Conservation (phyloP, 2,329 filamentous ascomycete genomes). For the Talaromyces sp. region DNA sequence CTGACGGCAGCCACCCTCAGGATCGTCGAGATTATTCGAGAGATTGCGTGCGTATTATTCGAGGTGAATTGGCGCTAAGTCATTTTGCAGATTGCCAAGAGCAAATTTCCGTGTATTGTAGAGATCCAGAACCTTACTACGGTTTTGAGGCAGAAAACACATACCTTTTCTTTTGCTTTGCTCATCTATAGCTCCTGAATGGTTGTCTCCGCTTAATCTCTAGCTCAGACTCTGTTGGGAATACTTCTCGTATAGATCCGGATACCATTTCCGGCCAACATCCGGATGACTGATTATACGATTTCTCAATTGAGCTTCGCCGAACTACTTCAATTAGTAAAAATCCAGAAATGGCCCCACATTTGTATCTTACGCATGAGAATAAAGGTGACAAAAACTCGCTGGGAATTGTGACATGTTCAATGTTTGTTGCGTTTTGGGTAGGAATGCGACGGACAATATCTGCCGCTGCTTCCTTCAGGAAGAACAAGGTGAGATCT, state of each 20-base stretch:
- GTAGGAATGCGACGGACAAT: slow-evolving; percentile 31
- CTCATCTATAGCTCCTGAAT: neutral
- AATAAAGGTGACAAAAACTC: slow-evolving; percentile 36
- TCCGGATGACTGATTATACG: slow-evolving; percentile 37
- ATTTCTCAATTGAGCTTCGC: slow-evolving; percentile 36
- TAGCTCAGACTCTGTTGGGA: slow-evolving; percentile 24
- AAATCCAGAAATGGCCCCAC: neutral
- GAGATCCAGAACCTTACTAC: neutral
- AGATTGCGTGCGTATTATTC: neutral
- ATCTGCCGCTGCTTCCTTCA: slow-evolving; percentile 31
- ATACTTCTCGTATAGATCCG: slow-evolving; percentile 30
- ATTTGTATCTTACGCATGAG: slow-evolving; percentile 29
- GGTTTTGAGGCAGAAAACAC: neutral
- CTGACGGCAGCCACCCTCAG: neutral
- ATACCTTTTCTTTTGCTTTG: neutral
- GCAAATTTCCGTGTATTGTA: neutral
- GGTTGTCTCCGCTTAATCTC: neutral
- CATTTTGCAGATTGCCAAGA: neutral
- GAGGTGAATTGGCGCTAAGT: neutral
- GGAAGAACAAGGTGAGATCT: slow-evolving; percentile 47
- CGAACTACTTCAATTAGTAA: slow-evolving; percentile 25
- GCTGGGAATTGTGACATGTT: slow-evolving; percentile 35
- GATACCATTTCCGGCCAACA: slow-evolving; percentile 36
- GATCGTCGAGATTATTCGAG: neutral
- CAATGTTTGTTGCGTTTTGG: slow-evolving; percentile 30